phyloP scores from a whole-genome alignment of 1,139 yeast genomes.

The Saccharomyces pastorianus region DNA sequence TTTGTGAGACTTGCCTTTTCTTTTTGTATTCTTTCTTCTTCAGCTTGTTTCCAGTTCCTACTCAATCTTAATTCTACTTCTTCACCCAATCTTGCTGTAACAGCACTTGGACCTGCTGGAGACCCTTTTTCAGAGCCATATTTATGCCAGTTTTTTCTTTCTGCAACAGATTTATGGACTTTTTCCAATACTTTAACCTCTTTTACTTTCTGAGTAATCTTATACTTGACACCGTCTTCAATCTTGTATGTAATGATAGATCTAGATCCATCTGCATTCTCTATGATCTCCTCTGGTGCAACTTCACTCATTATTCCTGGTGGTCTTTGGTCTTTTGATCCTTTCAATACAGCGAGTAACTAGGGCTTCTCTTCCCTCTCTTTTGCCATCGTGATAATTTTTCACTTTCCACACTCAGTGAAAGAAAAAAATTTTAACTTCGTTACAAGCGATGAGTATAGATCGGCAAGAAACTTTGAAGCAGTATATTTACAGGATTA shows the following conservation, averaged over 20 bases:
- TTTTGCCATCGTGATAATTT: slow-evolving; percentile 1
- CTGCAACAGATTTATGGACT: slow-evolving; percentile 71
- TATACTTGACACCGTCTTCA: slow-evolving; percentile 78
- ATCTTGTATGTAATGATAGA: slow-evolving; percentile 73
- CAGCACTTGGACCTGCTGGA: slow-evolving; percentile 77
- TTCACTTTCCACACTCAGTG: not conserved
- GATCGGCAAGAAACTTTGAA: not conserved
- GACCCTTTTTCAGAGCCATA: slow-evolving; percentile 77
- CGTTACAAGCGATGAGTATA: not conserved
- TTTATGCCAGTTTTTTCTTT: slow-evolving; percentile 65
- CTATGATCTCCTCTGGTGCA: slow-evolving; percentile 60
- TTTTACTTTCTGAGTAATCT: slow-evolving; percentile 76
- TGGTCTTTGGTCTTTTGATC: not conserved
- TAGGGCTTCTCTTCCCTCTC: not conserved
- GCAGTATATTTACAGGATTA: not conserved
- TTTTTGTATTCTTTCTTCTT: slow-evolving; percentile 49
- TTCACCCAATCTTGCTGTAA: slow-evolving; percentile 87
- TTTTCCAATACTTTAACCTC: slow-evolving; percentile 70
- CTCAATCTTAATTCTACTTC: slow-evolving; percentile 63
- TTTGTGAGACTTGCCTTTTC: slow-evolving; percentile 49
- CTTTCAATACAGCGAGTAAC: not conserved
- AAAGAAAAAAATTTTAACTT: not conserved
- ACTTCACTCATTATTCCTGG: slow-evolving; percentile 35
- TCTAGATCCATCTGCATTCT: slow-evolving; percentile 81
- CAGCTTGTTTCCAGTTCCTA: slow-evolving; percentile 66